Conservation (phyloP, 1,139 yeast genomes). For the Blastobotrys persicus region DNA sequence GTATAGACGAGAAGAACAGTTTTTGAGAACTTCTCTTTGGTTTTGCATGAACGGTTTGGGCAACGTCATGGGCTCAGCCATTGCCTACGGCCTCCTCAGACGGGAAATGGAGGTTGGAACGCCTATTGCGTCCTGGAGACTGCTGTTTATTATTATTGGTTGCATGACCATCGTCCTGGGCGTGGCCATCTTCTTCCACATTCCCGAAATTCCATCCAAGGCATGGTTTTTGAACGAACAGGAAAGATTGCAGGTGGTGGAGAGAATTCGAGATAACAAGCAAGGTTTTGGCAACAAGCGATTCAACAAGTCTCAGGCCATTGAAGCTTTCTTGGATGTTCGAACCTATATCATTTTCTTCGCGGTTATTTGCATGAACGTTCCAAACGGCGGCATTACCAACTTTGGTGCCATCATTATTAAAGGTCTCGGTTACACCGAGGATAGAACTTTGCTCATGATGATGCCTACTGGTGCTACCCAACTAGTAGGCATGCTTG, state of each 20-base stretch:
- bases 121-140: constrained; percentile 55
- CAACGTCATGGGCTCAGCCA: constrained; percentile 36
- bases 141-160: constrained; percentile 59
- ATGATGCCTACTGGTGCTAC: constrained; percentile 41
- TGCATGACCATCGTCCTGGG: constrained; percentile 51
- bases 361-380: constrained; percentile 43
- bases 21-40: constrained; percentile 55
- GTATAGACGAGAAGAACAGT: constrained; percentile 36
- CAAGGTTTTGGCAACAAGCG: constrained; percentile 55
- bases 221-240: constrained; percentile 52
- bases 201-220: constrained; percentile 54
- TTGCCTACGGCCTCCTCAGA: constrained; percentile 44
- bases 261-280: constrained; percentile 45
- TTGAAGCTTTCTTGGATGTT: constrained; percentile 42
- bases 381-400: constrained; percentile 55
- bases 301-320: constrained; percentile 53
- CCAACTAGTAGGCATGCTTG: constrained; percentile 34
- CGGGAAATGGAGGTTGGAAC: constrained; percentile 38
- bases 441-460: constrained; percentile 43
- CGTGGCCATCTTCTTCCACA: constrained; percentile 36
- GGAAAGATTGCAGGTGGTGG: constrained; percentile 53
- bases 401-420: constrained; percentile 46
- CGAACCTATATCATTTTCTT: constrained; percentile 51
- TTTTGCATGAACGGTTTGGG: constrained; percentile 43
- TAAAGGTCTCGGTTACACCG: constrained; percentile 40